Base-by-base conservation (phyloP, 164 flowering plant genomes). In the Kingdonia uniflora region DNA sequence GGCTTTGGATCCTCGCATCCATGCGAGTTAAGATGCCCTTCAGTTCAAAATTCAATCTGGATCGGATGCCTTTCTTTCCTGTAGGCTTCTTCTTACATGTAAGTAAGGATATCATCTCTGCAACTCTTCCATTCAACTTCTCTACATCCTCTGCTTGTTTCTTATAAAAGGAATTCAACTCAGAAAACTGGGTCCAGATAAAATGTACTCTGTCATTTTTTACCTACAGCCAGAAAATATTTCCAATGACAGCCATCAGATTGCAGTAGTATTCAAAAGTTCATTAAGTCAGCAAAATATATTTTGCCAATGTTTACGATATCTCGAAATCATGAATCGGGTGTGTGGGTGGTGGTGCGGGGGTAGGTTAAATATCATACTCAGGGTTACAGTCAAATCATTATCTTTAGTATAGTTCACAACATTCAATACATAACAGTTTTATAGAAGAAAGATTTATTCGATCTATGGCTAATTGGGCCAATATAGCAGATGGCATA, bases 141-240 rank as follows among this genome's bases (percentile, higher is more conserved):
- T 77, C 88, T 19, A 43, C 24, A 49, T 89, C 84, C 40, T 74
- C 76, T 17, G 80, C 90, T 70, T 82, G 86, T 61, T 60, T 81
- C 71, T 67, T 80, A 46, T 72, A 73, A 70, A 75, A 79, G 23
- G 81, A 68, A 70, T 78, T 65, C 72, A 94, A 56, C 73, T 94
- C 97, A n/a, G 97, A 76, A 54, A 94, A 85, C 19, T 84, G 97
- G 24, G 87, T 69, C 97, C 97, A 94, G 37, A 94, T 64, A 58
- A 94, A 89, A 15, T 84, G 80, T 38, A 78, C 78, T 60, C 68
- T 74, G 4, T 82, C 81, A 56, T 80, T 94, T 63, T 78, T 87
- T 17, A 71, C 80, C 99, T 94, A 64, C 38, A 65, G 37, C 10
- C 19, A 58, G 40, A 33, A 40, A 24, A 19, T 15, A 1, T 42